phyloP scores from a whole-genome alignment of 768 basidiomycete species.

The Xerocomellus chrysenteron region DNA sequence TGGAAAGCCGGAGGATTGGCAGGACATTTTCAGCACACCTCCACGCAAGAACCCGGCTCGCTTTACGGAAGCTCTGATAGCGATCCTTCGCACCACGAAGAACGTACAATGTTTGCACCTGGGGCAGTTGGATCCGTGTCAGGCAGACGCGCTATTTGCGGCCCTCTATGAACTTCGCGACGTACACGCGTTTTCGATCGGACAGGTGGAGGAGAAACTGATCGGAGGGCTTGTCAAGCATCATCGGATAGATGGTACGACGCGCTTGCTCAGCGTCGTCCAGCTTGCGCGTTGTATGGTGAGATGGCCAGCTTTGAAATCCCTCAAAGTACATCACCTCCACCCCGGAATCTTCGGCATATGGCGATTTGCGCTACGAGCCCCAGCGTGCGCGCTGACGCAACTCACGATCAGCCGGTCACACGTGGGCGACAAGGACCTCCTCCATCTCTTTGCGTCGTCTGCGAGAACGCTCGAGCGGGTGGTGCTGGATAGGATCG shows the following conservation, averaged over 20 bases:
- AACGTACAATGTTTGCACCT: conserved; percentile 17
- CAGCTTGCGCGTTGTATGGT: conserved; percentile 22
- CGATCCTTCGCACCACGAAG: conserved; percentile 19
- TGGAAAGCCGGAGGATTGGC: background rate
- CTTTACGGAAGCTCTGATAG: conserved; percentile 19
- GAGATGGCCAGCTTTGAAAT: conserved; percentile 14
- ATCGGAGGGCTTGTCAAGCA: background rate
- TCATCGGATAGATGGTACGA: background rate
- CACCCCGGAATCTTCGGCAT: conserved; percentile 11
- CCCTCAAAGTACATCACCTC: conserved; percentile 16
- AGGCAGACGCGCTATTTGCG: conserved; percentile 7
- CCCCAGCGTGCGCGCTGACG: conserved; percentile 17
- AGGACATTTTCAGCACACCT: background rate
- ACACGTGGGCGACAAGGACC: conserved; percentile 18
- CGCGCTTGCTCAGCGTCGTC: conserved; percentile 8
- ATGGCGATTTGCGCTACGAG: conserved; percentile 14
- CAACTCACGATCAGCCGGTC: conserved; percentile 19
- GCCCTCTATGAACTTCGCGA: conserved; percentile 12
- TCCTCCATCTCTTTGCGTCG: conserved; percentile 12
- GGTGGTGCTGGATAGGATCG: conserved; percentile 16
- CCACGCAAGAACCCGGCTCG: background rate
- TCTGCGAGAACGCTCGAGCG: conserved; percentile 16
- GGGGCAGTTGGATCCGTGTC: conserved; percentile 10
- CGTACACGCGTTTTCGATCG: conserved; percentile 15
- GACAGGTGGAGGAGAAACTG: background rate